Evolutionary conservation across 2,329 filamentous ascomycete species (phyloP).

Genomic region (Fonsecaea monophora): DNA sequence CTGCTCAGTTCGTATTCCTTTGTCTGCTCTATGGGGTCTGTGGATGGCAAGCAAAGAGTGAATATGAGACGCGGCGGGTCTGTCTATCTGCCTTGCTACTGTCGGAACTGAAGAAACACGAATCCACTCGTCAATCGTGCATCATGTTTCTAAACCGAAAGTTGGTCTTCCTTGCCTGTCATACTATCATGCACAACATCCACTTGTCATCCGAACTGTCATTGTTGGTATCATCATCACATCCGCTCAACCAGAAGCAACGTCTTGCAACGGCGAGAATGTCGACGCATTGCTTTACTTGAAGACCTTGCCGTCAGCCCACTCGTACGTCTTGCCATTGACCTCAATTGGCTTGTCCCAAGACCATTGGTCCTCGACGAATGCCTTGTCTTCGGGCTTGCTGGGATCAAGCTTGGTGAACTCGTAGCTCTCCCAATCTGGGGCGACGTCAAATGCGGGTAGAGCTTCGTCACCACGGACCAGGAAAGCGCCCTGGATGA

Average conservation of each 20-base stretch:
- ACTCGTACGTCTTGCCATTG: slow-evolving; percentile 86
- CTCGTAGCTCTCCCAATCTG: slow-evolving; percentile 94
- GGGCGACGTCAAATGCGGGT: slow-evolving; percentile 94
- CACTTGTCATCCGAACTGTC: slow-evolving; percentile 1
- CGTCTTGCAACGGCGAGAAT: neutral
- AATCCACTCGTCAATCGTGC: neutral
- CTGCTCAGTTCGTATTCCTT: neutral
- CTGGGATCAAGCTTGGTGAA: slow-evolving; percentile 95
- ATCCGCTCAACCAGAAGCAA: slow-evolving; percentile 5
- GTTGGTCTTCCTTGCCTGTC: neutral
- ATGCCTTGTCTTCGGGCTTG: slow-evolving; percentile 83
- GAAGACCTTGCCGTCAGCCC: slow-evolving; percentile 96
- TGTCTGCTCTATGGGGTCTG: neutral
- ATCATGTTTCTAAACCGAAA: neutral
- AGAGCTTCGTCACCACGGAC: slow-evolving; percentile 86
- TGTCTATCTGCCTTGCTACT: neutral
- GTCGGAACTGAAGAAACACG: neutral
- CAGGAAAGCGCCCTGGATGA: slow-evolving; percentile 93
- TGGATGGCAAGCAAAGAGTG: neutral
- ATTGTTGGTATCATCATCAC: slow-evolving; percentile 6
- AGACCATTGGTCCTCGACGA: slow-evolving; percentile 84
- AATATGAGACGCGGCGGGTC: neutral
- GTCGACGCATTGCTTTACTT: slow-evolving; percentile 69
- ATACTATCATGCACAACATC: neutral
- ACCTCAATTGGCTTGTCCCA: slow-evolving; percentile 86